Conservation (phyloP, 2,329 filamentous ascomycete species). For the Penicillium fuscoglaucum region DNA sequence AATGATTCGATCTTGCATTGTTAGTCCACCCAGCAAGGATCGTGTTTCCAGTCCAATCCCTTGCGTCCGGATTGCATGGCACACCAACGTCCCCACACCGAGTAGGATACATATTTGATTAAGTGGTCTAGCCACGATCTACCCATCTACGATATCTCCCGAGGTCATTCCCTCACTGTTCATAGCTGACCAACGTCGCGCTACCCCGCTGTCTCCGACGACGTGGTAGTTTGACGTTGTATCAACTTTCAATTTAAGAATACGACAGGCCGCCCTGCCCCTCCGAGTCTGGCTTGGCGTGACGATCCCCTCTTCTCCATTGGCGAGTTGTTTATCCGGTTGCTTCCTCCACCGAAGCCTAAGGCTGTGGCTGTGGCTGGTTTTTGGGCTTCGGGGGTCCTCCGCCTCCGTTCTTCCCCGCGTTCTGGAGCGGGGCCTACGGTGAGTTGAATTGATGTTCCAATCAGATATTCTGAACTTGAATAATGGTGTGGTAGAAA, state of each 20-base stretch:
- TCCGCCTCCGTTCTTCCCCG: not conserved
- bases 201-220: not conserved
- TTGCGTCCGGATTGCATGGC: slow-evolving; percentile 10
- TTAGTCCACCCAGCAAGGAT: slow-evolving; percentile 2
- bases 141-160: not conserved
- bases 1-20: slow-evolving; percentile 4
- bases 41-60: slow-evolving; percentile 6
- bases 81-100: not conserved
- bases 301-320: slow-evolving; percentile 19
- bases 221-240: slow-evolving; percentile 19
- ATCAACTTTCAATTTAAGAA: slow-evolving; percentile 14
- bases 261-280: slow-evolving; percentile 13
- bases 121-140: not conserved
- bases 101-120: not conserved
- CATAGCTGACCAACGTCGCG: not conserved
- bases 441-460: not conserved
- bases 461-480: not conserved
- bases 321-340: slow-evolving; percentile 8
- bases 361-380: not conserved
- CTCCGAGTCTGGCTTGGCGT: slow-evolving; percentile 17
- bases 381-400: not conserved
- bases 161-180: not conserved
- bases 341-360: not conserved
- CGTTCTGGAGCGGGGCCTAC: slow-evolving; percentile 3
- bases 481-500: not conserved